These are phyloP conservation scores for Termitomyces sp. DNA, from an alignment of 768 basidiomycete genomes.

Conservation along the genomic window DNA sequence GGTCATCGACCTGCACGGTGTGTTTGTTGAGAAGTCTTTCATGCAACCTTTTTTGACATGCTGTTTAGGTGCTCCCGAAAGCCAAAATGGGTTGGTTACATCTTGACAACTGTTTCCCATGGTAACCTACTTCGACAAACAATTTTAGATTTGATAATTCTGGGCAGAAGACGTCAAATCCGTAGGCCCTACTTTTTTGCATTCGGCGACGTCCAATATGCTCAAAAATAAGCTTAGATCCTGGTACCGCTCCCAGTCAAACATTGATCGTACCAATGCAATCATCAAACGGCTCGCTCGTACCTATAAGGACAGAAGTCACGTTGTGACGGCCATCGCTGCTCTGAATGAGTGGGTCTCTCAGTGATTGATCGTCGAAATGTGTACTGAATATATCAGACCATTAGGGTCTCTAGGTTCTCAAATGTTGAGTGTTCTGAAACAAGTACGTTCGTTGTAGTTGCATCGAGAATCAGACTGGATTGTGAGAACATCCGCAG, in stretches of 20 bases:
- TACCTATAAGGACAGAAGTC: conserved; percentile 47
- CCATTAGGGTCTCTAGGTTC: conserved; percentile 66
- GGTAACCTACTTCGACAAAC: not conserved
- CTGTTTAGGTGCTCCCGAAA: conserved; percentile 61
- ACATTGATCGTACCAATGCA: conserved; percentile 61
- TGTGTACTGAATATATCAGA: conserved; percentile 27
- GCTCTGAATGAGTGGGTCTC: conserved; percentile 68
- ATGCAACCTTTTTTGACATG: not conserved
- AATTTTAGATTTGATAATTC: conserved; percentile 71
- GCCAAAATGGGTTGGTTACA: conserved; percentile 65
- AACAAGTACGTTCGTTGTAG: conserved; percentile 26
- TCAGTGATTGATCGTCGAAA: not conserved
- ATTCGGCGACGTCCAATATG: conserved; percentile 1
- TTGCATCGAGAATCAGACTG: not conserved
- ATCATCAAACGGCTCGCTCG: conserved; percentile 59
- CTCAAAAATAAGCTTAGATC: conserved; percentile 20
- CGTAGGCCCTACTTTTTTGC: conserved; percentile 27
- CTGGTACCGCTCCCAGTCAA: conserved; percentile 64
- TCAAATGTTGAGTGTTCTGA: conserved; percentile 41
- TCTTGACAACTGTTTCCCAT: not conserved
- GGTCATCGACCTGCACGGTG: conserved; percentile 71
- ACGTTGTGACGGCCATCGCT: conserved; percentile 62
- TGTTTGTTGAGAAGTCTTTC: not conserved
- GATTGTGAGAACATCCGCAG: conserved; percentile 24
- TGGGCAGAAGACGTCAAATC: conserved; percentile 54